Base-by-base conservation (phyloP, 106 monocot genomes). In the Narthecium ossifragum region DNA sequence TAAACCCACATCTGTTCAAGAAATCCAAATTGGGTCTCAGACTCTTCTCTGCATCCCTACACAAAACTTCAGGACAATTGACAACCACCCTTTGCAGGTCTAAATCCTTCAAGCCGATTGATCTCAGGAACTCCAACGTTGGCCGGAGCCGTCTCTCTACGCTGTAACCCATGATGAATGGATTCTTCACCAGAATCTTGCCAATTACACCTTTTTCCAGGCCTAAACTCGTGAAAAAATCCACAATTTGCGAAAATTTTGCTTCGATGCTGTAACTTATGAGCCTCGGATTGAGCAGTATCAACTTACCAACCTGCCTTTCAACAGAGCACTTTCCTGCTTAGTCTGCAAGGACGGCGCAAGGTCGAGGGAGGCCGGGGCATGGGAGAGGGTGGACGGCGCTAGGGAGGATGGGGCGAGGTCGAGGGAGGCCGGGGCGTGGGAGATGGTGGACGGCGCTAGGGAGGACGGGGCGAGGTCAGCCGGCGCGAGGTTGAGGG, bases 191-290 rank as follows among this genome's bases (percentile, higher is more conserved):
- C 33, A 93, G 66, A 39, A 88, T 72, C 61, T 80, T 80, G 25
- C 85, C 85, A 6, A 88, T 61, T 59, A 52, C 62, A 10, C 78
- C 76, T 15, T 85, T 69, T 40, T 74, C 31, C 8, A 89, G 45
- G 17, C 89, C 85, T 8, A 83, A 34, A 12, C 72, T 53, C 17
- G 51, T 49, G 18, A 93, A 32, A 45, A 93, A 93, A 26, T 69
- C 77, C 5, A 80, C 72, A 24, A 80, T 62, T 17, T 73, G 71
- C 2, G 81, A 62, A 41, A 85, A 82, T 55, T 85, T 88, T 0
- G 74, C 65, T 17, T 83, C 80, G 18, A 93, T 85, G 72, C 85
- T 82, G 77, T 85, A 93, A 31, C 89, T 93, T 58, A 93, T 70
- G 28, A 93, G 82, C 59, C 93, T 79, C 2, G 89, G n/a, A n/a